These are phyloP conservation scores for Fraxinus greggii DNA, from an alignment of 305 asterid species.

Conservation along the genomic window DNA sequence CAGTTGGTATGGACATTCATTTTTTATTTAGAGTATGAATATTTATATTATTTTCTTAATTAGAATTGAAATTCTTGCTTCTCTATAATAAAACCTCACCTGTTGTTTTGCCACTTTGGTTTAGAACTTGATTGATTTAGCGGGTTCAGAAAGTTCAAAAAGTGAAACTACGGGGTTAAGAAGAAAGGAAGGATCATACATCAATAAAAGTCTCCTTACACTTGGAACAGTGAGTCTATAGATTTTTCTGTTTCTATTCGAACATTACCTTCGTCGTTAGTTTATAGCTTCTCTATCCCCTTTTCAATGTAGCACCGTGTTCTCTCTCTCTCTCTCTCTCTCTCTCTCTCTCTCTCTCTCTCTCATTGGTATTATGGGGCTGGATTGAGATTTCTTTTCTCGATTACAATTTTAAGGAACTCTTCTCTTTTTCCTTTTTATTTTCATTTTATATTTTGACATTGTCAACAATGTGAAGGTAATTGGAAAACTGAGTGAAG, in stretches of 20 bases:
- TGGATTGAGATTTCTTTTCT: not conserved
- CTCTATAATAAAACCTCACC: constrained; percentile 29
- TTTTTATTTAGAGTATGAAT: constrained; percentile 35
- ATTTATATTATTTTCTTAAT: not conserved
- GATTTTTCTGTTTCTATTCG: not conserved
- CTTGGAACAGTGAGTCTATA: constrained; percentile 88
- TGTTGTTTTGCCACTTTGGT: constrained; percentile 25
- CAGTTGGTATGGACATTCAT: constrained; percentile 69
- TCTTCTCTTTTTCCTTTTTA: not conserved
- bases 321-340: not conserved
- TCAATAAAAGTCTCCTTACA: constrained; percentile 96
- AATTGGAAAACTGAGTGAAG: constrained; percentile 98
- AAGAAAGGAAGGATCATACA: constrained; percentile 98
- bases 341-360: not conserved
- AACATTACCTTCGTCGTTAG: constrained; percentile 5
- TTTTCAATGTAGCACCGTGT: not conserved
- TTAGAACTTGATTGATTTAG: constrained; percentile 91
- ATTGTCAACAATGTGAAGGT: constrained; percentile 49
- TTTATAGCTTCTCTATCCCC: not conserved
- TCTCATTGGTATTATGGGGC: not conserved
- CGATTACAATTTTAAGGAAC: not conserved
- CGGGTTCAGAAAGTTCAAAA: constrained; percentile 99
- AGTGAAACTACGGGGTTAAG: constrained; percentile 95
- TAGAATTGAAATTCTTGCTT: not conserved
- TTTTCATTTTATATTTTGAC: constrained; percentile 19